Evolutionary conservation across 208 protist genomes (phyloP), one percentile per base, ranked within the genome.

Genomic region (Kentomonas sorsogonicus): DNA sequence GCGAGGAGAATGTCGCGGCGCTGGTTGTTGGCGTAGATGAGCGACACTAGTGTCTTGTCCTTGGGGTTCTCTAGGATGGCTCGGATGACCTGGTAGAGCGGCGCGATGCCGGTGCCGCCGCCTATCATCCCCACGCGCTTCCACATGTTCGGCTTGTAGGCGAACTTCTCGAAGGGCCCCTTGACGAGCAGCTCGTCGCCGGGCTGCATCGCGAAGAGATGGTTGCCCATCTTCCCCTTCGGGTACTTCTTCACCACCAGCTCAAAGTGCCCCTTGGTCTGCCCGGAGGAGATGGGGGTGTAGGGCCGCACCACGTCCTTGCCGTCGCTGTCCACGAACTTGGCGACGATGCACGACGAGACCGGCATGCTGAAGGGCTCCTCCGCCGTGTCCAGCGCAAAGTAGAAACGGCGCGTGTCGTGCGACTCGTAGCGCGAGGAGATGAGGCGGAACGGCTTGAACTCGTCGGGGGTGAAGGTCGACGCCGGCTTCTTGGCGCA

Each of bases 41-140:
- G 76, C 6, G 72, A 87, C 23, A 97, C 69, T 52, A 88, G 77
- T 0, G 86, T 88, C 69, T 74, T 86, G 54, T 94, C 93, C 66
- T 78, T 82, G 15, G 69, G 59, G 69, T 95, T 89, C 44, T 81
- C 63, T 47, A 89, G 60, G 30, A 96, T 69, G 46, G 74, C 77
- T 18, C 71, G 73, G 45, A 93, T 66, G 45, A 95, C 65, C 77
- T 98, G 93, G 56, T 90, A 90, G 76, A 95, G 91, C 13, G 94
- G 91, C 10, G 93, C 73, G 56, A 98, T 97, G 60, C 91, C 94
- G 27, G 90, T 97, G 31, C 94, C 94, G 18, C 77, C 77, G 1
- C 83, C 84, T 10, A 97, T 83, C 88, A 97, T 95, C 40, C 89
- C 90, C 3, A 97, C 67, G 60, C 93, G 79, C 60, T 83, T 85